Conservation (phyloP, 1,139 yeast species). For the Yarrowia galli region DNA sequence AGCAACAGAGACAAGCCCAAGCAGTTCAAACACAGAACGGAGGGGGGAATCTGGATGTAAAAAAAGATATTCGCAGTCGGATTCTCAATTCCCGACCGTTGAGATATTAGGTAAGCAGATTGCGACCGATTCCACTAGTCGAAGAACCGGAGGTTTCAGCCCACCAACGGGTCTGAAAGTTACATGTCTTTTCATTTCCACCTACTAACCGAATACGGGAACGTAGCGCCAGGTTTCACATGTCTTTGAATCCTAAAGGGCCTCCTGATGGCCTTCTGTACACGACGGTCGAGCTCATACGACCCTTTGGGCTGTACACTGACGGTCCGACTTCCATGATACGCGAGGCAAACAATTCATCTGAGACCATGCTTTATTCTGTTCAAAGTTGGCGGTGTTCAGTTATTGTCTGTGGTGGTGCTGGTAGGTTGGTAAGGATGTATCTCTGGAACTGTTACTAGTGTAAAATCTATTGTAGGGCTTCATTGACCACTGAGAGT, state of each 20-base stretch:
- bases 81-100: too few relatives aligned
- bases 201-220: background rate
- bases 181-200: background rate
- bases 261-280: background rate
- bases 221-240: background rate
- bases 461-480: too few relatives aligned
- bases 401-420: too few relatives aligned
- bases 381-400: background rate
- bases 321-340: background rate
- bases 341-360: conserved; percentile 1
- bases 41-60: too few relatives aligned
- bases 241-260: conserved; percentile 1
- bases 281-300: too few relatives aligned
- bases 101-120: background rate
- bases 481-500: too few relatives aligned
- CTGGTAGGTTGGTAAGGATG: too few relatives aligned
- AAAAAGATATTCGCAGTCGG: too few relatives aligned
- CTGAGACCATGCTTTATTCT: conserved; percentile 2
- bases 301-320: background rate
- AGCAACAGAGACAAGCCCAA: background rate
- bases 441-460: too few relatives aligned
- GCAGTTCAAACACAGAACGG: too few relatives aligned
- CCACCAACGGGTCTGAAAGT: background rate
- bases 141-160: background rate
- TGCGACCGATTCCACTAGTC: background rate